Percentiles rank a stretch among this genome's conserved stretches.
Evolutionary conservation across 192 early-diverging fungal species (phyloP).

Genomic region (Linderina pennispora): DNA sequence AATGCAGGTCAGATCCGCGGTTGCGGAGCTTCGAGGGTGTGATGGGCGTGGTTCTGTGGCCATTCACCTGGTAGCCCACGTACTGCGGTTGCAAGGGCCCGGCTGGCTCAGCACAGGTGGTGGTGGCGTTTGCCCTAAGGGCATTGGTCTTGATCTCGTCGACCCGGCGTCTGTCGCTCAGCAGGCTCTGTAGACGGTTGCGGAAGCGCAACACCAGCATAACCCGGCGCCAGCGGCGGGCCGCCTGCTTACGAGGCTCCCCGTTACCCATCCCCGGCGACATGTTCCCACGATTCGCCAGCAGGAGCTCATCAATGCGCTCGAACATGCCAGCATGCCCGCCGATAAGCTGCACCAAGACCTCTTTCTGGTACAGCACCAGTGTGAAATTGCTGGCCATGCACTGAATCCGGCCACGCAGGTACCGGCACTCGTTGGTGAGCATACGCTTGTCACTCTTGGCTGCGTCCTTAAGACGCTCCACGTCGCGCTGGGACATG

Average conservation of each 20-base stretch:
- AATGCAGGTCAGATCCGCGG: constrained; percentile 23
- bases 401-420: constrained; percentile 15
- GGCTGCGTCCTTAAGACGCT: neutral
- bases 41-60: constrained; percentile 16
- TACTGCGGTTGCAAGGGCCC: neutral
- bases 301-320: constrained; percentile 12
- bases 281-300: neutral
- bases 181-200: constrained; percentile 8
- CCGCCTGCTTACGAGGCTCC: neutral
- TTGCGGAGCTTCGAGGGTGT: constrained; percentile 41
- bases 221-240: constrained; percentile 20
- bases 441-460: constrained; percentile 2
- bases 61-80: neutral
- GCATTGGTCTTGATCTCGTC: constrained; percentile 20
- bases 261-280: neutral
- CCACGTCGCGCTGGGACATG: neutral
- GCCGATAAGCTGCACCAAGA: constrained; percentile 23
- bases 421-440: constrained; percentile 18
- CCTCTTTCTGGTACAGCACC: constrained; percentile 16
- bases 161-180: neutral
- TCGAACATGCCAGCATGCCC: constrained; percentile 19
- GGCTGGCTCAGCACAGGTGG: neutral
- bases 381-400: constrained; percentile 7
- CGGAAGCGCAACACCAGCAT: constrained; percentile 22
- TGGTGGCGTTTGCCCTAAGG: neutral